Base-by-base conservation (phyloP, 1,284 basidiomycete genomes). In the Gymnopus androsaceus region DNA sequence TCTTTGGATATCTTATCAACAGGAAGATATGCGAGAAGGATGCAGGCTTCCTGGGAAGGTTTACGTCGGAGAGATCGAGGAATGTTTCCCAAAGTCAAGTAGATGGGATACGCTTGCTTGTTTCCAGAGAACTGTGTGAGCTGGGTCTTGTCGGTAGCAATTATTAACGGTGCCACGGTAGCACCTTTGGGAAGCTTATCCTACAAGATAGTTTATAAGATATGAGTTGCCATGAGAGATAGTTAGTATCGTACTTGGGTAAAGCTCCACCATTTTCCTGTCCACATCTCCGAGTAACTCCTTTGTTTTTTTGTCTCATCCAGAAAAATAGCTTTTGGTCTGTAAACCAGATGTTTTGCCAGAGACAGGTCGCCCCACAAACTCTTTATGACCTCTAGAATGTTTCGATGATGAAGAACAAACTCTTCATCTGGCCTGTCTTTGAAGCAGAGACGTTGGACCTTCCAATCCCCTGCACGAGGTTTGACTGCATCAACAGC, bases 71-170 rank as follows among this genome's bases (percentile, higher is more conserved):
- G 49, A 19, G 49, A 42, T 60, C 59, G 1, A n/a, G 64, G 59
- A 1, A 70, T 59, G 53, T 68, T 67, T 1, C 64, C 67, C 33
- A 69, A 47, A 5, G 65, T 66, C 11, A 69, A 40, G 37, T 67
- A 66, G 1, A 68, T 62, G 1, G 64, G 67, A 38, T 65, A 68
- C 0, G 64, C 65, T 65, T 64, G n/a, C n/a, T n/a, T n/a, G n/a
- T n/a, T n/a, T n/a, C n/a, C n/a, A n/a, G n/a, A n/a, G n/a, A n/a
- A n/a, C n/a, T n/a, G n/a, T n/a, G n/a, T n/a, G n/a, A n/a, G n/a
- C n/a, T n/a, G n/a, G n/a, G n/a, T n/a, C n/a, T n/a, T n/a, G n/a
- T n/a, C n/a, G n/a, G n/a, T n/a, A n/a, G n/a, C n/a, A n/a, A n/a
- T n/a, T n/a, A n/a, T n/a, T n/a, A n/a, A n/a, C n/a, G n/a, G n/a